Conservation (phyloP, 108 stramenopile genomes). For the Thalassiosira profunda region DNA sequence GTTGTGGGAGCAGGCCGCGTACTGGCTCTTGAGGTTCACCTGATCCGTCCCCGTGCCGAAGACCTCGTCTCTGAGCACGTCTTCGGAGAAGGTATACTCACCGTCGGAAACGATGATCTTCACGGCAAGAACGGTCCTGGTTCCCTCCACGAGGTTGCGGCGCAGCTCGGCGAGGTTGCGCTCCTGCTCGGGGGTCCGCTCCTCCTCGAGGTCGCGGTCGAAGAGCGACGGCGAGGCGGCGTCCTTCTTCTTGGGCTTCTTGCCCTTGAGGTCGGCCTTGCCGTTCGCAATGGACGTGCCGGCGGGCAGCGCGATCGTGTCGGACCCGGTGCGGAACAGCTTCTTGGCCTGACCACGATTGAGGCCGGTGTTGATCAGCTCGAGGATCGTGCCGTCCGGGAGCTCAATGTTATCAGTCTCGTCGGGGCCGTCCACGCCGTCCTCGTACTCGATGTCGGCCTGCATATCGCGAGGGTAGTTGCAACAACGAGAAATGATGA, state of each 20-base stretch:
- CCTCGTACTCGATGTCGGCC: constrained; percentile 6
- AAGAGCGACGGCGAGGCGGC: too few relatives aligned
- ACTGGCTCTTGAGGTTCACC: constrained; percentile 35
- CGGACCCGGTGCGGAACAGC: not conserved
- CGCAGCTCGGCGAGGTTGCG: not conserved
- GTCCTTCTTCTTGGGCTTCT: not conserved
- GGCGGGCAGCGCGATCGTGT: not conserved
- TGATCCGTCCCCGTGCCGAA: constrained; percentile 38
- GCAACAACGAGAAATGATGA: too few relatives aligned
- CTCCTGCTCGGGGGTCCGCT: not conserved
- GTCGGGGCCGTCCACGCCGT: not conserved
- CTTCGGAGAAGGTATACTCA: not conserved
- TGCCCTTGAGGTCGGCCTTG: not conserved
- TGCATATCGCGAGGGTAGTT: too few relatives aligned
- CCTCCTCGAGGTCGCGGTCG: not conserved
- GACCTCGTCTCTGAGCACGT: constrained; percentile 15
- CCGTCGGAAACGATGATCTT: constrained; percentile 11
- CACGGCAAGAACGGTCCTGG: constrained; percentile 12
- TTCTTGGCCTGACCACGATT: not conserved
- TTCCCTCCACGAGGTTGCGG: not conserved
- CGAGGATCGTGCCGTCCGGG: not conserved
- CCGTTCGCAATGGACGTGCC: too few relatives aligned
- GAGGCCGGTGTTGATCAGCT: not conserved
- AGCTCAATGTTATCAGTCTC: not conserved
- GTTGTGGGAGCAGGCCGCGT: constrained; percentile 23